Evolutionary conservation across 2,329 filamentous ascomycete species (phyloP), one percentile per base, ranked within the genome.

Genomic region (Escovopsis weberi): DNA sequence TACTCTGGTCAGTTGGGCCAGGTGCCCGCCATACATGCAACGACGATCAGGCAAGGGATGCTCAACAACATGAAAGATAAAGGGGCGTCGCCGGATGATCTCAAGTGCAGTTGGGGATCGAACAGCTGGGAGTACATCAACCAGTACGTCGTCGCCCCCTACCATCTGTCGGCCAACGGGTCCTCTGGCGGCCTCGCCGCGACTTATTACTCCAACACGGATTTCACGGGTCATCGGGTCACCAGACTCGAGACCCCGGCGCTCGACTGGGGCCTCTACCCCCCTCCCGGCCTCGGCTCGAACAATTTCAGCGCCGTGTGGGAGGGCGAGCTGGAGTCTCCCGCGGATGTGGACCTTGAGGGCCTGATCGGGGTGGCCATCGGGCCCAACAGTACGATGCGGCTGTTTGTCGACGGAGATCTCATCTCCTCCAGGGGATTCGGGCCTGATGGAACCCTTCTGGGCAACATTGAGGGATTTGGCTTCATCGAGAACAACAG

Each of bases 61-160:
- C 28, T 45, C 11, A 19, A 42, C 8, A 35, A 45, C 34, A 11
- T 43, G 8, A 37, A 43, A 6, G 26, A 15, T 30, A 38, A 18
- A 6, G 28, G 33, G 11, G 26, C 23, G 26, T 37, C 40, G 2
- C n/a, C 19, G 8, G 39, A 26, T 7, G 23, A 38, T 18, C 32
- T 45, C 9, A 28, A 9, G 28, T 37, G 41, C 12, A 45, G 43
- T 9, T 45, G 43, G 43, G 43, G 43, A 4, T 40, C 37, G 9
- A 45, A 45, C n/a, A 43, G 41, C 28, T 45, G 43, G 43, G 43
- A 45, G 33, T 45, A 43, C 33, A 43, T 43, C 18, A 45, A 45
- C 41, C 43, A 45, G 26, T 45, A 40, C 28, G 43, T 43, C 3
- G 26, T 45, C 12, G 40, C 43, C 4, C 28, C 40, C 1, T 45